Percentiles rank a stretch among this genome's conserved stretches.
phyloP scores from a whole-genome alignment of 2,329 filamentous ascomycete species.

The Penicillium sp. region DNA sequence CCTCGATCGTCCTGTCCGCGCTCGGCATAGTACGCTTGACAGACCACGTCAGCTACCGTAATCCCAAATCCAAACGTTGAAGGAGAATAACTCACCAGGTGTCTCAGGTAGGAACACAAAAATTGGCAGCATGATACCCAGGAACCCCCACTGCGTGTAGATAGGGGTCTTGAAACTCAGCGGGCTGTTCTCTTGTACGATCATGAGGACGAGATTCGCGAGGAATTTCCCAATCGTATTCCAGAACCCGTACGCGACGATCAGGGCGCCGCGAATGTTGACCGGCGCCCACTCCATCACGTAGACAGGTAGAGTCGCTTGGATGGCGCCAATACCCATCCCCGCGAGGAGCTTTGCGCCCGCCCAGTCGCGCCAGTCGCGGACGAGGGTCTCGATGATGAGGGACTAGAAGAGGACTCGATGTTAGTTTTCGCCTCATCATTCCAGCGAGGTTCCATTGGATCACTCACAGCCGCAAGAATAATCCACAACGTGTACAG shows the following conservation, averaged over 20 bases:
- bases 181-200: background rate
- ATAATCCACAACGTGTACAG: background rate
- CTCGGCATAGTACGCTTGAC: background rate
- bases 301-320: background rate
- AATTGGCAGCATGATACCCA: background rate
- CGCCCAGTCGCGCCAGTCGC: background rate
- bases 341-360: background rate
- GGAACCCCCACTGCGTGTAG: background rate
- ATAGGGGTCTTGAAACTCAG: background rate
- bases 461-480: background rate
- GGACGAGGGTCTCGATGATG: conserved; percentile 1
- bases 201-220: background rate
- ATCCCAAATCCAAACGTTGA: background rate
- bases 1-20: background rate
- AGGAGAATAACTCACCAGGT: background rate
- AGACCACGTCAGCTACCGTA: too few species aligned
- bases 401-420: background rate
- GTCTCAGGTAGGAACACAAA: background rate
- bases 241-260: conserved; percentile 2
- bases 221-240: conserved; percentile 1
- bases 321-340: background rate
- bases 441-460: too few species aligned
- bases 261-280: background rate
- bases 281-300: conserved; percentile 1
- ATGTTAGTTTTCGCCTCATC: background rate